Conservation (phyloP, 495 filamentous ascomycete genomes). For the Penicillium subrubescens region DNA sequence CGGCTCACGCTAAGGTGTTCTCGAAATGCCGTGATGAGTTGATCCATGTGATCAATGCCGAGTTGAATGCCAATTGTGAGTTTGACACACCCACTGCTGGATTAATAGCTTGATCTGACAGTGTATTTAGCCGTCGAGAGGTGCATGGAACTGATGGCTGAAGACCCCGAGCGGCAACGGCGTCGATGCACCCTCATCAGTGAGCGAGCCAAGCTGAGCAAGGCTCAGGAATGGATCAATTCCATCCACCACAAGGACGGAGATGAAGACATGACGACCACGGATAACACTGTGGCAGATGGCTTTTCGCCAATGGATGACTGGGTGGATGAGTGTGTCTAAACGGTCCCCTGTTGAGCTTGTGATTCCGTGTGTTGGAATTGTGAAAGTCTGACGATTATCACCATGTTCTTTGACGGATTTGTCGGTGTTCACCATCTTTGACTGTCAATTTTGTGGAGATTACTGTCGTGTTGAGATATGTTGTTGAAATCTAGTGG, state of each 20-base stretch:
- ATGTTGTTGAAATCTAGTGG: not conserved
- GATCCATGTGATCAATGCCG: slow-evolving; percentile 31
- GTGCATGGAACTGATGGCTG: slow-evolving; percentile 42
- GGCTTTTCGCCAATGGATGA: not conserved
- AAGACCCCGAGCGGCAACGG: slow-evolving; percentile 47
- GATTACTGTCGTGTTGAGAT: not conserved
- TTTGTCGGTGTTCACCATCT: not conserved
- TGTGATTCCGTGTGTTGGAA: not conserved
- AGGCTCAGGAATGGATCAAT: slow-evolving; percentile 47
- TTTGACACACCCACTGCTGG: not conserved
- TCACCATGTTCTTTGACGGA: not conserved
- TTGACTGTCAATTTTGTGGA: not conserved
- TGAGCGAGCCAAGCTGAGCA: slow-evolving; percentile 46
- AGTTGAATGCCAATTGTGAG: slow-evolving; percentile 44
- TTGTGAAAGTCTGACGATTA: not conserved
- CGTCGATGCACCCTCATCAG: slow-evolving; percentile 40
- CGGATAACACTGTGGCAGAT: slow-evolving; percentile 1
- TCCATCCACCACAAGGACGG: slow-evolving; percentile 18
- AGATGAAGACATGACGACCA: slow-evolving; percentile 22
- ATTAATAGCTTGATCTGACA: not conserved
- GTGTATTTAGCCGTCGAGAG: slow-evolving; percentile 16
- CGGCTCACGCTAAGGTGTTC: slow-evolving; percentile 51
- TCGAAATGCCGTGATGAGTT: slow-evolving; percentile 42
- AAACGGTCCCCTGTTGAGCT: not conserved
- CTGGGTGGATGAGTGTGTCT: not conserved